A percentile compares a stretch with the other conserved stretches of the same genome.
phyloP scores from a whole-genome alignment of 2,329 filamentous ascomycete species.

The Claviceps quebecensis region DNA sequence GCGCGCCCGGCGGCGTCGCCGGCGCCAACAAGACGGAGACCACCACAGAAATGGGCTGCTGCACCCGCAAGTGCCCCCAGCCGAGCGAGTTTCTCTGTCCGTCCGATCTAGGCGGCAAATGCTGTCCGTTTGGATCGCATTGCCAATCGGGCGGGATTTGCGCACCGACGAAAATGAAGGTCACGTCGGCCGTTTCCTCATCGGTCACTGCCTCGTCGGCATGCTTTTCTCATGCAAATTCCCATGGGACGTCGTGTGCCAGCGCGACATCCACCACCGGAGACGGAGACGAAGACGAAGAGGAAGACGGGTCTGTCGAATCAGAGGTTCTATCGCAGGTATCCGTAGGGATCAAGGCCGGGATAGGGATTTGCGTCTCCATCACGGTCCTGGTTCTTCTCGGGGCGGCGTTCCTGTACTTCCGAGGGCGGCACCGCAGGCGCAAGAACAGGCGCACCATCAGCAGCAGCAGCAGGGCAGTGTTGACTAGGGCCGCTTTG shows the following conservation, averaged over 20 bases:
- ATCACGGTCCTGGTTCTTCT: slow-evolving; percentile 29
- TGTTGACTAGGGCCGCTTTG: not conserved
- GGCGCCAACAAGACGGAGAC: slow-evolving; percentile 9
- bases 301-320: slow-evolving; percentile 16
- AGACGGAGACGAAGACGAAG: slow-evolving; percentile 25
- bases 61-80: slow-evolving; percentile 24
- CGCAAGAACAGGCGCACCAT: not conserved
- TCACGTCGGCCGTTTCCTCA: slow-evolving; percentile 6
- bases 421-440: slow-evolving; percentile 18
- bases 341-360: slow-evolving; percentile 38
- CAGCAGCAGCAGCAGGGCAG: not conserved
- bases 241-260: no score
- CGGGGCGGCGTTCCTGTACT: slow-evolving; percentile 30
- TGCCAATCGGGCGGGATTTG: slow-evolving; percentile 26
- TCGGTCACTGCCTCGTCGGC: slow-evolving; percentile 1
- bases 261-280: slow-evolving; percentile 15
- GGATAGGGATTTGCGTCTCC: slow-evolving; percentile 40
- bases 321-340: slow-evolving; percentile 15
- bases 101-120: slow-evolving; percentile 28
- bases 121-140: slow-evolving; percentile 31
- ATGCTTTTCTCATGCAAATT: slow-evolving; percentile 13
- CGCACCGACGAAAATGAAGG: slow-evolving; percentile 15
- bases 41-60: slow-evolving; percentile 20
- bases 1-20: slow-evolving; percentile 7
- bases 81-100: slow-evolving; percentile 32